Percentiles rank a stretch among this genome's conserved stretches.
These are phyloP conservation scores for Trypanosoma brucei DNA, from an alignment of 208 protist species.

Conservation along the genomic window DNA sequence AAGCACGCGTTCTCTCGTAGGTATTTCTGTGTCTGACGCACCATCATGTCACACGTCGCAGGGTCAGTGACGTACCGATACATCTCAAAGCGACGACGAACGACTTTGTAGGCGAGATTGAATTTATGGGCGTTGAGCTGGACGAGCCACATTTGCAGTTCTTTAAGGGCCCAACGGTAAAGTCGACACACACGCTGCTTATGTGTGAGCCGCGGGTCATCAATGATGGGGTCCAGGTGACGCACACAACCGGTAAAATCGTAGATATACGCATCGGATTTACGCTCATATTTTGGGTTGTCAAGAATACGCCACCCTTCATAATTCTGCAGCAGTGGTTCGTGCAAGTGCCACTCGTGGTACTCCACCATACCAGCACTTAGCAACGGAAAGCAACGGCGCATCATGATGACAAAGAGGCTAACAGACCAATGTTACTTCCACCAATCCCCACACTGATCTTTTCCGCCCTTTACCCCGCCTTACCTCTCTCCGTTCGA, in stretches of 20 bases:
- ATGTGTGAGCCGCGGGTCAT: constrained; percentile 90
- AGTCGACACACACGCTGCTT: constrained; percentile 89
- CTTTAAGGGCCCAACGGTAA: constrained; percentile 86
- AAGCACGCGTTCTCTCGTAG: constrained; percentile 81
- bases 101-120: constrained; percentile 87
- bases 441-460: no score
- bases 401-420: constrained; percentile 46
- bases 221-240: constrained; percentile 89
- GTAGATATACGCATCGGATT: constrained; percentile 76
- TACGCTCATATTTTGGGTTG: constrained; percentile 81
- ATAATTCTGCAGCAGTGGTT: constrained; percentile 88
- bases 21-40: constrained; percentile 90
- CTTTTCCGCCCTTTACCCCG: no score
- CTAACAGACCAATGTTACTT: no score
- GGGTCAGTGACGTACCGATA: constrained; percentile 89
- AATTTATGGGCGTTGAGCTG: constrained; percentile 87
- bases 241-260: constrained; percentile 78
- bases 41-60: constrained; percentile 90
- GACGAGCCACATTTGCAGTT: constrained; percentile 85
- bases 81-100: constrained; percentile 81
- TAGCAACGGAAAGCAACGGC: constrained; percentile 59
- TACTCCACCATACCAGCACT: constrained; percentile 87
- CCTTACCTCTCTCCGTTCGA: no score
- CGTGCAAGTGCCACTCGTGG: constrained; percentile 89
- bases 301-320: constrained; percentile 91